Evolutionary conservation across 2,329 filamentous ascomycete genomes (phyloP).

Genomic region (Trichoderma polysporum): DNA sequence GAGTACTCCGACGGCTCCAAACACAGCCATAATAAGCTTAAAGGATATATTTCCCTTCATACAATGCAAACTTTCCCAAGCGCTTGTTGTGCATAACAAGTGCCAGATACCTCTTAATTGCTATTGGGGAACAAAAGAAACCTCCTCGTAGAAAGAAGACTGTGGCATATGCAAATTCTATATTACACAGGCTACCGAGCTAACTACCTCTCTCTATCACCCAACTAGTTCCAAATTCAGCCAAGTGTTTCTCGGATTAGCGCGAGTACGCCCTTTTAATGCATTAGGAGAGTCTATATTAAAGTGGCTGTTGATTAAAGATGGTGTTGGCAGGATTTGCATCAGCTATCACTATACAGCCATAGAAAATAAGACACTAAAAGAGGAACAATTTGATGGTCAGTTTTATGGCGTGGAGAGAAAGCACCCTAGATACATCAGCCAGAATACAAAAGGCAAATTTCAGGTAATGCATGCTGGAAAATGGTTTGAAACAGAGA

Average conservation of each 20-base stretch:
- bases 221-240: background rate
- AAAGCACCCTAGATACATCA: background rate
- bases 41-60: background rate
- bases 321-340: background rate
- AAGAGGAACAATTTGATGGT: background rate
- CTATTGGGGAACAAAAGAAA: background rate
- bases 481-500: background rate
- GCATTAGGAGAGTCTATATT: background rate
- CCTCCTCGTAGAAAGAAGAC: background rate
- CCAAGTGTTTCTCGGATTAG: background rate
- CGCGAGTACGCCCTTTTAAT: background rate
- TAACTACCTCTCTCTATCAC: background rate
- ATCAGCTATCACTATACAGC: background rate
- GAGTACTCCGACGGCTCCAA: background rate
- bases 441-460: background rate
- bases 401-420: background rate
- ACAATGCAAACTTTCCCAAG: background rate
- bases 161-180: background rate
- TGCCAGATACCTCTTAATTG: background rate
- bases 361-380: background rate
- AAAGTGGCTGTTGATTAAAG: background rate
- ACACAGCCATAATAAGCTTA: background rate
- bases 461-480: background rate
- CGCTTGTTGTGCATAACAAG: background rate
- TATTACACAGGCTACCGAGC: background rate